Base-by-base conservation (phyloP, 2,329 filamentous ascomycete genomes). In the Ilyonectria mors-panacis region DNA sequence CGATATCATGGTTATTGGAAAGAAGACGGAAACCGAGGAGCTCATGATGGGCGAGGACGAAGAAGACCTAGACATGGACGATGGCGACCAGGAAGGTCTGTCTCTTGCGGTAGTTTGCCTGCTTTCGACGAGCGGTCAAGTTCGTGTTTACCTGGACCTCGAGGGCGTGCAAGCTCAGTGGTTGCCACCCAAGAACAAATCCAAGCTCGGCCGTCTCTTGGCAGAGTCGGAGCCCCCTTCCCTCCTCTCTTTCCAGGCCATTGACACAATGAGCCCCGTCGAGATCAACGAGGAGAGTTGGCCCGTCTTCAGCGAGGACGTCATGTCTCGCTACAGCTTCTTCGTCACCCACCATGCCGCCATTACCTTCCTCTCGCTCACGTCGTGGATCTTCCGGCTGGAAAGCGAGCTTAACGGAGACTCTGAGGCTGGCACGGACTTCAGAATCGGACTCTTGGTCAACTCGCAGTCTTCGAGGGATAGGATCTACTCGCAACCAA, bases 121-220 rank as follows among this genome's bases (percentile, higher is more conserved):
- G 9, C 81, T 91, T 2, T 88, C 88, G 1, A 87, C 85, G 3
- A 90, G 87, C 70, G 89, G 89, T 4, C 88, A 88, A 73, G 81
- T 91, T 63, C 85, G 88, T 48, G 82, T 92, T 42, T 91, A 89
- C 71, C 81, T 92, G 13, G 89, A 92, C 71, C 73, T 89, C 2
- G 86, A 90, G 10, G 88, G 88, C 1, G 84, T 91, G 17, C 86
- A 91, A 75, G 89, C 89, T n/a, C 87, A 91, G 75, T 92, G 89
- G 89, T 80, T 92, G 21, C 88, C 88, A 1, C 87, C 88, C 7
- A 87, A 85, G 64, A 83, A 81, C 73, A 89, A 85, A 72, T 83
- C 82, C 1, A 87, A 82, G 72, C 67, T 82, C 42, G 78, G 80
- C n/a, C 80, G 81, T 12, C 76, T 84, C 12, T 69, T 80, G 19